Conservation (phyloP, 208 protist genomes). For the Angomonas desouzai region DNA sequence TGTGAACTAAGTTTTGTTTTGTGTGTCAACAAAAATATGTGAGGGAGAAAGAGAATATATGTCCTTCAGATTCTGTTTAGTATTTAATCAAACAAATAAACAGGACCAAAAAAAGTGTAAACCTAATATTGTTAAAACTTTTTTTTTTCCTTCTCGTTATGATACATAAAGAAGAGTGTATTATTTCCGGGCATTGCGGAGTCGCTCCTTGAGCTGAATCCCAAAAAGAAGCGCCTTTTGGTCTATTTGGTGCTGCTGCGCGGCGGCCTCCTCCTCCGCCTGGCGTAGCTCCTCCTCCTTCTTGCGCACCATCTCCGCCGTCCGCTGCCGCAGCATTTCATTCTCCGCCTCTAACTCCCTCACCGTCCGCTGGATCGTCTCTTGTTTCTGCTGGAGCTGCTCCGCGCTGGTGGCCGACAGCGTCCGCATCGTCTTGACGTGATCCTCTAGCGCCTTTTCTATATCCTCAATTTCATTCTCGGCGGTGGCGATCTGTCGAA, state of each 20-base stretch:
- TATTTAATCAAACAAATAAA: no score
- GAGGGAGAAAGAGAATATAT: slow-evolving; percentile 8
- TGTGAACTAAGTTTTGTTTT: neutral
- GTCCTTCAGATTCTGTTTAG: no score
- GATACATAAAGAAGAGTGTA: neutral
- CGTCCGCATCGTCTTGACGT: slow-evolving; percentile 54
- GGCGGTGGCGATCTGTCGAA: slow-evolving; percentile 49
- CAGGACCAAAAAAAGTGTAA: no score
- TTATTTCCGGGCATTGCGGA: slow-evolving; percentile 29
- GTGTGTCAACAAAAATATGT: no score
- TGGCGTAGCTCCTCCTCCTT: slow-evolving; percentile 70
- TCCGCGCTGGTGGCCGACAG: slow-evolving; percentile 72
- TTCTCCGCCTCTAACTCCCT: slow-evolving; percentile 66
- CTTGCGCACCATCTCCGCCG: slow-evolving; percentile 38
- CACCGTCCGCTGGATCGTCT: slow-evolving; percentile 61
- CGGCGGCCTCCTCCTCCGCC: slow-evolving; percentile 81
- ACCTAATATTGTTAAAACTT: no score
- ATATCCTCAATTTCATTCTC: slow-evolving; percentile 55
- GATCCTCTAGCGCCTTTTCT: slow-evolving; percentile 44
- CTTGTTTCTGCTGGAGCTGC: slow-evolving; percentile 72
- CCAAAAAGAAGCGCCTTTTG: slow-evolving; percentile 87
- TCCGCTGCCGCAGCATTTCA: slow-evolving; percentile 41
- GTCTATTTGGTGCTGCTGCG: slow-evolving; percentile 79
- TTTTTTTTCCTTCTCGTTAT: slow-evolving; percentile 18
- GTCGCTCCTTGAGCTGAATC: slow-evolving; percentile 82